Evolutionary conservation across 306 rosid genomes (phyloP).

Genomic region (Lathyrus oleraceus): DNA sequence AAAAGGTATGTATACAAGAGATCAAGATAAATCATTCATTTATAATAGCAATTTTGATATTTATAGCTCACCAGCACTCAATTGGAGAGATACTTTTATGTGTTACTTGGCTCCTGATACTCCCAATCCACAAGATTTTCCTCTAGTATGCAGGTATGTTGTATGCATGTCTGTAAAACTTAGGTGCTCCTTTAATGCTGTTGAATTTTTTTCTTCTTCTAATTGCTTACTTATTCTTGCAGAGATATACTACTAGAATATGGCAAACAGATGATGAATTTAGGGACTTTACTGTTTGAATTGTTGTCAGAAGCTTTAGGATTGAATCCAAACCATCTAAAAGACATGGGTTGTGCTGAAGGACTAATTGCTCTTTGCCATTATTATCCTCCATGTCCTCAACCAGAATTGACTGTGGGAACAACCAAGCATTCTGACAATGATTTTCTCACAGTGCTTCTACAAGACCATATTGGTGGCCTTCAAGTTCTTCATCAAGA

Average conservation of each 20-base stretch:
- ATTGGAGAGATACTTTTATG: slow-evolving; percentile 37
- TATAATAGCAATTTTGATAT: slow-evolving; percentile 44
- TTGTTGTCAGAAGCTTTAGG: slow-evolving; percentile 42
- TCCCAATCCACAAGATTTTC: slow-evolving; percentile 35
- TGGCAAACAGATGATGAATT: slow-evolving; percentile 27
- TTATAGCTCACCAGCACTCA: slow-evolving; percentile 37
- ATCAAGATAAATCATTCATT: not conserved
- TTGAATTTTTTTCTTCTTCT: not conserved
- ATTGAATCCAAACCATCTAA: slow-evolving; percentile 26
- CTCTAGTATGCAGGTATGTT: slow-evolving; percentile 39
- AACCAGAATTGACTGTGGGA: slow-evolving; percentile 40
- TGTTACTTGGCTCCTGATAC: slow-evolving; percentile 36
- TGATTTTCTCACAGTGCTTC: slow-evolving; percentile 42
- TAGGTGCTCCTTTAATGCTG: no score
- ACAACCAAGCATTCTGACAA: slow-evolving; percentile 25
- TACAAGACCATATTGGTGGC: slow-evolving; percentile 44
- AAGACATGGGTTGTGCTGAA: slow-evolving; percentile 29
- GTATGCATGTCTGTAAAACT: no score
- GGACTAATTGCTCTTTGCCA: slow-evolving; percentile 3
- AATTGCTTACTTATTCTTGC: not conserved
- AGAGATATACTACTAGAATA: slow-evolving; percentile 44
- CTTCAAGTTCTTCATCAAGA: slow-evolving; percentile 33
- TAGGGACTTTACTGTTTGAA: slow-evolving; percentile 27
- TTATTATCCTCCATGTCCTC: slow-evolving; percentile 44
- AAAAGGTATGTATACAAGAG: slow-evolving; percentile 25